Evolutionary conservation across 148 eudicot genomes (phyloP), one percentile per base, ranked within the genome.

Genomic region (Chenopodium suecicum): DNA sequence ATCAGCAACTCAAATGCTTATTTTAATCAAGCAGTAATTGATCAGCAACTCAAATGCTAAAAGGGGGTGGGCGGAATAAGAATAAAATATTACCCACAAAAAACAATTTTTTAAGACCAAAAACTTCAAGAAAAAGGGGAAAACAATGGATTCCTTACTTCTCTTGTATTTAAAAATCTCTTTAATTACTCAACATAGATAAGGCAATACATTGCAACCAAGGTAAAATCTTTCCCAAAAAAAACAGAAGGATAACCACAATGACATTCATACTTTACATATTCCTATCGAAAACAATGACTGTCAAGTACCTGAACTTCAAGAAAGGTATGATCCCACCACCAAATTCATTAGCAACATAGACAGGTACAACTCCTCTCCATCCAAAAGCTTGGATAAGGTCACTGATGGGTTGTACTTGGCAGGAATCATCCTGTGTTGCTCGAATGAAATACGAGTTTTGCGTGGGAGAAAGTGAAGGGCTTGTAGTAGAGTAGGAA

Each of bases 391-490:
- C 85, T 66, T 91, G 87, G 19, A 92, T 75, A 56, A 94, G 73
- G 9, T 87, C 88, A 6, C 65, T 81, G 13, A 94, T 74, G 76
- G 92, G 90, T 73, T 85, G 68, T 14, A 86, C 88, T 72, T 91
- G 97, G 80, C 74, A 71, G 7, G 91, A 88, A 14, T 87, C 88
- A 48, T 77, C 74, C 11, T 81, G 86, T 4, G 91, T 85, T 22
- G 88, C 87, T 85, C 91, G 86, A 62, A 92, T 52, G 75, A 94
- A 94, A 78, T 87, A 94, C 0, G 94, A 89, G 77, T 75, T 86
- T 73, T 83, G 84, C 9, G 16, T 10, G 7, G 89, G 81, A 23
- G 95, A 89, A 56, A 94, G 85, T 70, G 78, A 70, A 75, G 95
- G 90, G 79, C 89, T 89, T 41, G 90, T 88, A 12, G 90, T 88